Conservation (phyloP, 2,329 filamentous ascomycete genomes). For the Chaetoscypha palmicola region DNA sequence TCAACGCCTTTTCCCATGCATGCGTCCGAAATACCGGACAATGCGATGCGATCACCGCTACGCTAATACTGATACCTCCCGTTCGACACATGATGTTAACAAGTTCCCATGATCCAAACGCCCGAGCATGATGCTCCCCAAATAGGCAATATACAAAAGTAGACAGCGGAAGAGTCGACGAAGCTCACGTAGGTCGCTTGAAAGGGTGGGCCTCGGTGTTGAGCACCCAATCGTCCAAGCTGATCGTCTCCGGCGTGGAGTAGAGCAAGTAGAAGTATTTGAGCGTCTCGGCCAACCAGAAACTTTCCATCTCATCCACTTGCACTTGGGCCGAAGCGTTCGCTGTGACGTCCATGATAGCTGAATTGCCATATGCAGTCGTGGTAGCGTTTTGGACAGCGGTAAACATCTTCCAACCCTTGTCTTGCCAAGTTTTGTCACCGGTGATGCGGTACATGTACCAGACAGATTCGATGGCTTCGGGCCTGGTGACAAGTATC, state of each 20-base stretch:
- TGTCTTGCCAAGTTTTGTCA: constrained; percentile 65
- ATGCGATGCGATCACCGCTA: too few species aligned
- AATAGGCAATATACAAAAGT: too few species aligned
- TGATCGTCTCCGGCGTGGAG: constrained; percentile 54
- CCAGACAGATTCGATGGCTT: constrained; percentile 84
- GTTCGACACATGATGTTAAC: too few species aligned
- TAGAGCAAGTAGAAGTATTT: constrained; percentile 90
- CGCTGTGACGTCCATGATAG: constrained; percentile 60
- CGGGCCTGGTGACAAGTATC: constrained; percentile 48
- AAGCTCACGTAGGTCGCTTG: constrained; percentile 20
- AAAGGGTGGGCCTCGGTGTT: constrained; percentile 37
- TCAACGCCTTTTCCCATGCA: too few species aligned
- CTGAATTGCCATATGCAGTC: constrained; percentile 61
- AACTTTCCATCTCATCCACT: constrained; percentile 71
- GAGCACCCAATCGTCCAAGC: constrained; percentile 60
- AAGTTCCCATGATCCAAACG: too few species aligned
- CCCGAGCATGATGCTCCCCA: too few species aligned
- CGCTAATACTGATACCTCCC: too few species aligned
- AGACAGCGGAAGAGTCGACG: too few species aligned
- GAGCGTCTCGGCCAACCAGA: constrained; percentile 84
- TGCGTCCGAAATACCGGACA: too few species aligned
- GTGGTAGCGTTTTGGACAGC: constrained; percentile 60
- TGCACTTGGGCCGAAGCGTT: constrained; percentile 29
- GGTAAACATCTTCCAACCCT: constrained; percentile 81
- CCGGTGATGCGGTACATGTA: constrained; percentile 88